Evolutionary conservation across 2,329 filamentous ascomycete species (phyloP), one percentile per base, ranked within the genome.

Genomic region (Cercospora citrullina): DNA sequence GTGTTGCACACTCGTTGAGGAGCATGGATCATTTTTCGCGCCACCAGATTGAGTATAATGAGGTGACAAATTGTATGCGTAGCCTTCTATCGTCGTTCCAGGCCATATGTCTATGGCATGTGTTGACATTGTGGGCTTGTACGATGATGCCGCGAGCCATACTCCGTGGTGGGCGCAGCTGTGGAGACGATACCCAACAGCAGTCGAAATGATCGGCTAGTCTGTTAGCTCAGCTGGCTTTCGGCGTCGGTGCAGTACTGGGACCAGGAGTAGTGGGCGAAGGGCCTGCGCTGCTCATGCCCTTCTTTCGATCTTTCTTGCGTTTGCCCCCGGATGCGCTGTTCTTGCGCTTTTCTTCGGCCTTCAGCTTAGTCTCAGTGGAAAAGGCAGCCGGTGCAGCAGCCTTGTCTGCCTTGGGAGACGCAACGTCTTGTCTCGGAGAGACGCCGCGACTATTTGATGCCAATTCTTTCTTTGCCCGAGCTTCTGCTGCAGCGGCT

Each of bases 401-500:
- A 14, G 68, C 60, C 28, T 65, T 65, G 21, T 42, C 57, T 58
- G 51, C 66, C 39, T 70, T 68, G 23, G 62, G 62, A 14, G 26
- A 31, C 2, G 21, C 53, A 7, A 28, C 18, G n/a, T 69, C 64
- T 5, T 57, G 36, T 30, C 61, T 70, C 1, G 68, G 64, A 45
- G 65, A 68, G 7, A 51, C 65, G 26, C 60, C 65, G 42, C 61
- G 69, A 31, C 68, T 69, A 18, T 63, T 66, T 18, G 60, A 60
- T 1, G 64, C 61, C 16, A 65, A 67, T 23, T 70, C 68, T 62
- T 71, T 72, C 31, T 69, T 66, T 16, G 69, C 66, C 8, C 67
- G 66, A 42, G 73, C 72, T 60, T 73, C 68, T 12, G 70, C 70
- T n/a, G 72, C 74, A 4, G 73, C 69, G 4, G 75, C 77, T 67